phyloP scores from a whole-genome alignment of 2,329 filamentous ascomycete species.

The Hypoxylon sp. region DNA sequence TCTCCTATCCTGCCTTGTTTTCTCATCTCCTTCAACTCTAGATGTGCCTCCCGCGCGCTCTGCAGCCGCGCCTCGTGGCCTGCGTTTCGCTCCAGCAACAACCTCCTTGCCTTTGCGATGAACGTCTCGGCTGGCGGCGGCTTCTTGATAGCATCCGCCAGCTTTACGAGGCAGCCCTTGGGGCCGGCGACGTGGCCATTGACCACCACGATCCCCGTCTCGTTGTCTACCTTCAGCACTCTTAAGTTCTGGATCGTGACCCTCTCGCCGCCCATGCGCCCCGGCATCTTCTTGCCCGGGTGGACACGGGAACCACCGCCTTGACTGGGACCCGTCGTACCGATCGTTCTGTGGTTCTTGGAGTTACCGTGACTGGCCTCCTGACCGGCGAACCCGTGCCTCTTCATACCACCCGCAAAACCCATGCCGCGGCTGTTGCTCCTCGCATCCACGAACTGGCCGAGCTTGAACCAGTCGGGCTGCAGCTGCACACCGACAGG shows the following conservation, averaged over 20 bases:
- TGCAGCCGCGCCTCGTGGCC: conserved; percentile 61
- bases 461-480: conserved; percentile 91
- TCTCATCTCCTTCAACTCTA: conserved; percentile 66
- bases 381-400: conserved; percentile 90
- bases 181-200: conserved; percentile 89
- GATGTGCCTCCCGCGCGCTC: conserved; percentile 63
- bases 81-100: conserved; percentile 61
- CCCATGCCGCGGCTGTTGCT: conserved; percentile 87
- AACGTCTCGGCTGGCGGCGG: conserved; percentile 64
- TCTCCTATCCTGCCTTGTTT: conserved; percentile 57
- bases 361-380: conserved; percentile 95
- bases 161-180: conserved; percentile 84
- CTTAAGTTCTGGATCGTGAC: conserved; percentile 93
- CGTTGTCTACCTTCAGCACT: conserved; percentile 87
- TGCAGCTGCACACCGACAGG: conserved; percentile 80
- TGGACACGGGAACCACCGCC: conserved; percentile 91
- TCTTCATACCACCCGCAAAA: conserved; percentile 98
- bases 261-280: conserved; percentile 90
- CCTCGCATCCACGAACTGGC: conserved; percentile 89
- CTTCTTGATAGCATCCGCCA: conserved; percentile 94
- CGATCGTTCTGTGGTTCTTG: conserved; percentile 91
- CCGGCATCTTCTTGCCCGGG: conserved; percentile 98
- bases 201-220: conserved; percentile 88
- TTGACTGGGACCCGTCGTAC: conserved; percentile 89
- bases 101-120: conserved; percentile 60